phyloP scores from a whole-genome alignment of 345 rosid species.

The thale cress (Arabidopsis thaliana) region DNA sequence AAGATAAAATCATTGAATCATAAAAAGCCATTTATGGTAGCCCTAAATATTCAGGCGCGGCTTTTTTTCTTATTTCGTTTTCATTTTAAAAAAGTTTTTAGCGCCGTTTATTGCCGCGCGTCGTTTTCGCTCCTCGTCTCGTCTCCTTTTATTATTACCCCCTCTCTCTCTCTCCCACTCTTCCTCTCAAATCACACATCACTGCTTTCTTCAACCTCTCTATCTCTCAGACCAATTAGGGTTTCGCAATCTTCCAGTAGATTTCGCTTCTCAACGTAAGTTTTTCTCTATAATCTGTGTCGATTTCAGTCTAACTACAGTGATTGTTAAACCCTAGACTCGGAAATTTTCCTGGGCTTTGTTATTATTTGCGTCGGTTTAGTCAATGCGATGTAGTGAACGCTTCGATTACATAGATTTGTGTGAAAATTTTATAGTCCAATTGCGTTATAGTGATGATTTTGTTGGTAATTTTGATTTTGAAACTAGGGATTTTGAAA shows the following conservation, averaged over 20 bases:
- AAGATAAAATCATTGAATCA: not conserved
- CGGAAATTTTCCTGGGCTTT: not conserved
- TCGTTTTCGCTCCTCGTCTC: not conserved
- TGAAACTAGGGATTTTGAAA: constrained; percentile 15
- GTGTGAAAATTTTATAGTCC: not conserved
- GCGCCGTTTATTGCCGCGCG: constrained; percentile 33
- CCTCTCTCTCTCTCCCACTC: not conserved
- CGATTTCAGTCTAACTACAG: not conserved
- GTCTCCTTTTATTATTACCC: not conserved
- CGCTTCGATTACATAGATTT: not conserved
- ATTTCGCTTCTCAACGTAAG: constrained; percentile 11
- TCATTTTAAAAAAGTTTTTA: not conserved
- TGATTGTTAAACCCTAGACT: constrained; percentile 8
- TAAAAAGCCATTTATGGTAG: not conserved
- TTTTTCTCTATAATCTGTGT: not conserved
- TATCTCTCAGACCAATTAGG: not conserved
- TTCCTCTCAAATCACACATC: not conserved
- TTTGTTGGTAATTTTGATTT: not conserved
- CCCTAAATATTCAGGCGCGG: not conserved
- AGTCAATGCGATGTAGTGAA: not conserved
- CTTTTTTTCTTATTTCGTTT: not conserved
- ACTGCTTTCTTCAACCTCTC: not conserved
- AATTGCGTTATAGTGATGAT: not conserved
- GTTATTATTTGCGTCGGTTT: not conserved
- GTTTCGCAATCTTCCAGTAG: not conserved